Evolutionary conservation across 371 early-diverging fungal species (phyloP), one percentile per base, ranked within the genome.

Genomic region (Rhizopus sp.): DNA sequence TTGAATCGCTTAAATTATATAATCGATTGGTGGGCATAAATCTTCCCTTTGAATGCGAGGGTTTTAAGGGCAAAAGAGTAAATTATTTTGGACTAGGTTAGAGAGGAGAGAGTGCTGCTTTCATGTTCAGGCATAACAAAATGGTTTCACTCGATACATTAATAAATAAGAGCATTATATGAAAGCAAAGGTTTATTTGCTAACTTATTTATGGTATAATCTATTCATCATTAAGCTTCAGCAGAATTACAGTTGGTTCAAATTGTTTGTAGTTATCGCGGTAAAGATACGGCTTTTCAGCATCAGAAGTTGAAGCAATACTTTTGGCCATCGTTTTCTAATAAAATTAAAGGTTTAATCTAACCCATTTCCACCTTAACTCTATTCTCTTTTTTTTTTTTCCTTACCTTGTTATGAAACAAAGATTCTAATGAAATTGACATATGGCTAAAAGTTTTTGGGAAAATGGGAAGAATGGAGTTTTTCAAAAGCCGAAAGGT

Each of bases 231-330:
- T 33, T 33, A 49, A 57, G 50, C 57, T 57, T 57, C 50, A 57
- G 33, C 32, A 57, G 50, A 31, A 50, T 57, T 50, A 57, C 50
- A 50, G 40, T 57, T 31, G 57, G 50, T 40, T 57, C 50, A 49
- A 57, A 49, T 57, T 37, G 15, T 50, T 57, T 57, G 50, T 50
- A 50, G 49, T 40, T 16, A 50, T 49, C 50, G 8, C 40, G 40
- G 50, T 57, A 57, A 40, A 49, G 49, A 57, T 57, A 57, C 17
- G 57, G 57, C 41, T 57, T 57, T 57, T 57, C 57, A 49, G 50
- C 41, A 57, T 57, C 50, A 49, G 57, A 57, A 57, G 32, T 32
- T 50, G 57, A 49, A 57, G 50, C 57, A 57, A 57, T 57, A 40
- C 57, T 57, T 39, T 40, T 50, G 42, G 46, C 50, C 50, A 57